A percentile compares a stretch with the other conserved stretches of the same genome.
Conservation (phyloP, 306 rosid species). For the Biancaea sappan region DNA sequence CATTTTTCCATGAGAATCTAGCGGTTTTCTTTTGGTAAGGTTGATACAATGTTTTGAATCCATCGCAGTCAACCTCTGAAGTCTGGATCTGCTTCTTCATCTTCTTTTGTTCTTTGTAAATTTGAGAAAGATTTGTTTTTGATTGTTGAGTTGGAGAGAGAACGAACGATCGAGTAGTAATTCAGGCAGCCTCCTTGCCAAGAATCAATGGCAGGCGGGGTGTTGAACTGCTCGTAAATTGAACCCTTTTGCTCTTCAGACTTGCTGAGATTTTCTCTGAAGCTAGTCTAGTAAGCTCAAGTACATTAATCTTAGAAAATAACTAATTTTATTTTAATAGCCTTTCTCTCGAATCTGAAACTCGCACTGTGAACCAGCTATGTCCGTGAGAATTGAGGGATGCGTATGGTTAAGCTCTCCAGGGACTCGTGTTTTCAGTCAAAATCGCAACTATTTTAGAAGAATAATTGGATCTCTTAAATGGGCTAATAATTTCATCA, state of each 20-base stretch:
- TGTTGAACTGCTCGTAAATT: constrained; percentile 73
- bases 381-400: too few species aligned
- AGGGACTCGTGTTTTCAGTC: too few species aligned
- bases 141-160: too few species aligned
- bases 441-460: too few species aligned
- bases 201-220: constrained; percentile 45
- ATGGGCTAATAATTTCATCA: too few species aligned
- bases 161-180: constrained; percentile 58
- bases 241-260: constrained; percentile 83
- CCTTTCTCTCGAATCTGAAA: too few species aligned
- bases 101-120: background rate
- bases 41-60: constrained; percentile 38
- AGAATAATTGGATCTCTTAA: too few species aligned
- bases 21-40: constrained; percentile 42
- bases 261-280: constrained; percentile 79
- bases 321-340: too few species aligned
- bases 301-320: constrained; percentile 40
- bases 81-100: background rate
- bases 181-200: constrained; percentile 88
- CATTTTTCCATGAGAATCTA: constrained; percentile 27
- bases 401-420: too few species aligned
- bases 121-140: background rate
- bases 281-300: constrained; percentile 93
- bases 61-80: background rate
- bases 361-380: too few species aligned